phyloP scores from a whole-genome alignment of 2,329 filamentous ascomycete species.

The Chaetomium globosum region DNA sequence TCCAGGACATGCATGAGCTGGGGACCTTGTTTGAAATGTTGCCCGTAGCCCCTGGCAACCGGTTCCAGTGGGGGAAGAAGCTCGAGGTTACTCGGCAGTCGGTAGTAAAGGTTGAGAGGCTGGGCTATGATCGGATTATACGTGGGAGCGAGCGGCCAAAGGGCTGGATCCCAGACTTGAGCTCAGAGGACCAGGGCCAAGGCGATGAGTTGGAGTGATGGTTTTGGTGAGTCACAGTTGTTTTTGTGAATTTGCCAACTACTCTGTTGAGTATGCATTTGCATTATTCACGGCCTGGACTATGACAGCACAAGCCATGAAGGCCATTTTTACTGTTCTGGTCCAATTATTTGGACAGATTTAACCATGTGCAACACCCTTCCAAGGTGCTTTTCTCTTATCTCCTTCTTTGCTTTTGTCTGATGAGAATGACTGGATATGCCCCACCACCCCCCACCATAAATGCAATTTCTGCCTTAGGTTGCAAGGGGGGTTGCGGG shows the following conservation, averaged over 20 bases:
- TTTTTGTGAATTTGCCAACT: not conserved
- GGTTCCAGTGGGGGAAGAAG: slow-evolving; percentile 69
- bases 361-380: not conserved
- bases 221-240: not conserved
- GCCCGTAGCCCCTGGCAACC: slow-evolving; percentile 56
- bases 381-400: not conserved
- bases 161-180: slow-evolving; percentile 85
- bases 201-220: slow-evolving; percentile 27
- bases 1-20: slow-evolving; percentile 79
- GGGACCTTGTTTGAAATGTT: slow-evolving; percentile 76
- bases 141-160: slow-evolving; percentile 85
- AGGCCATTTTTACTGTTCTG: not conserved
- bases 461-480: slow-evolving; percentile 27
- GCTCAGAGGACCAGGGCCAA: slow-evolving; percentile 32
- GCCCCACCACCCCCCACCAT: not conserved
- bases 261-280: not conserved
- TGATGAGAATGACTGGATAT: not conserved
- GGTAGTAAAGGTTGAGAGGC: slow-evolving; percentile 90
- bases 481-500: slow-evolving; percentile 27
- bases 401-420: not conserved
- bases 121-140: slow-evolving; percentile 85
- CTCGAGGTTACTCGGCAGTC: slow-evolving; percentile 82
- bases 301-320: not conserved
- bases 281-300: not conserved
- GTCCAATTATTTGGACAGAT: not conserved